Conservation (phyloP, 2,329 filamentous ascomycete genomes). For the Chaetomiaceae sp. region DNA sequence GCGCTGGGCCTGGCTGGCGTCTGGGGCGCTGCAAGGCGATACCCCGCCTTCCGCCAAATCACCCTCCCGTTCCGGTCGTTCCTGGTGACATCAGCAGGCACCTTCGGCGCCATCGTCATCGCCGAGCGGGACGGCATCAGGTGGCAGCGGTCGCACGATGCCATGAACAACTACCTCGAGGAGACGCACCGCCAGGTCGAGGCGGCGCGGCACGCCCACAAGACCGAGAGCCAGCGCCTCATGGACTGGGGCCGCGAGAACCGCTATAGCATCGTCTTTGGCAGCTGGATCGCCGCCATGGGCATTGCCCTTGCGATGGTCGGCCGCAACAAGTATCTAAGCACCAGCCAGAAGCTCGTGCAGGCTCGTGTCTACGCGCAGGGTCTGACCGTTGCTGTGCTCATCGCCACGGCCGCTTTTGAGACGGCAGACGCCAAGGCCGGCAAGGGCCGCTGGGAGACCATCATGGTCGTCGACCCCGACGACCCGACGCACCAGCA, state of each 20-base stretch:
- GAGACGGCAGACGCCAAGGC: constrained; percentile 73
- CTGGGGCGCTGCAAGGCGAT: constrained; percentile 63
- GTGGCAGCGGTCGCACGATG: constrained; percentile 68
- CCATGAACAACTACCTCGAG: constrained; percentile 63
- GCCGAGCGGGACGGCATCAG: constrained; percentile 66
- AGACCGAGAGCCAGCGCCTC: constrained; percentile 58
- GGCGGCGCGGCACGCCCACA: constrained; percentile 40
- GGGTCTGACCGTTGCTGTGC: constrained; percentile 77
- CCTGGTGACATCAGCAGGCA: constrained; percentile 75
- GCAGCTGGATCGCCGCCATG: constrained; percentile 78
- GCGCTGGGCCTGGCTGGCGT: constrained; percentile 65
- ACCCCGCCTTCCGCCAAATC: constrained; percentile 71
- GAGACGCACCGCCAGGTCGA: constrained; percentile 53
- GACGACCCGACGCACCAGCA: constrained; percentile 79
- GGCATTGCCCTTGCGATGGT: constrained; percentile 69
- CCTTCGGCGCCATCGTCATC: constrained; percentile 81
- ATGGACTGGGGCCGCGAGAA: constrained; percentile 73
- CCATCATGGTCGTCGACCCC: constrained; percentile 73
- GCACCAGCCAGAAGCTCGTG: constrained; percentile 78
- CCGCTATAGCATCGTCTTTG: constrained; percentile 81
- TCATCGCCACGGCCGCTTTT: constrained; percentile 77
- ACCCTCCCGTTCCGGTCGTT: constrained; percentile 89
- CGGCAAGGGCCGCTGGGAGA: constrained; percentile 78
- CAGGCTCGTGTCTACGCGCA: constrained; percentile 94
- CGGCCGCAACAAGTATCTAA: constrained; percentile 70